phyloP scores from a whole-genome alignment of 2,329 filamentous ascomycete species.

The Onygena corvina region DNA sequence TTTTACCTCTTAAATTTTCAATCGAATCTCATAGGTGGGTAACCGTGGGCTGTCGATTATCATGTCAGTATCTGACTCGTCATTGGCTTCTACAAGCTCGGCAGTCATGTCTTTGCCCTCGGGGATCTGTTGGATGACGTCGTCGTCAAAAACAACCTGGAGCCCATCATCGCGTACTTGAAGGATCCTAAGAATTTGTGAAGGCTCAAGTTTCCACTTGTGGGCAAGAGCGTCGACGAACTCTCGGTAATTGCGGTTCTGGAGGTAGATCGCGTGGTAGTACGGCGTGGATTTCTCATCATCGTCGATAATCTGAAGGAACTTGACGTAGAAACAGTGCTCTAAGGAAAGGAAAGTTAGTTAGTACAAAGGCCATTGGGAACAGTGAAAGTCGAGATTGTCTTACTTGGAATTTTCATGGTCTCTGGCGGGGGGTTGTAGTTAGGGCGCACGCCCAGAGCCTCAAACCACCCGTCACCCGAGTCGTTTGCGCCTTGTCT shows the following conservation, averaged over 20 bases:
- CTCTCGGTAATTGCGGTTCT: constrained; percentile 61
- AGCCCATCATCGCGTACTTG: constrained; percentile 63
- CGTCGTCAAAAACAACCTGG: constrained; percentile 79
- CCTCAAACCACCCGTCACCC: constrained; percentile 76
- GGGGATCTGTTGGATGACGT: constrained; percentile 66
- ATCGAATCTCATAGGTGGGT: neutral
- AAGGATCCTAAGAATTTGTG: constrained; percentile 57
- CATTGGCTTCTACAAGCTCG: constrained; percentile 53
- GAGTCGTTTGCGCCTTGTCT: constrained; percentile 22
- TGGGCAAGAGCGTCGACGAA: constrained; percentile 59
- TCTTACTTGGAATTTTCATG: constrained; percentile 53
- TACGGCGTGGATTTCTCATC: constrained; percentile 42
- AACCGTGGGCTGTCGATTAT: constrained; percentile 9
- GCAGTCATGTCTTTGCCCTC: constrained; percentile 85
- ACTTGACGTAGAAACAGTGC: constrained; percentile 76
- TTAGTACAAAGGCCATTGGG: neutral
- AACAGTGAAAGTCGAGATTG: neutral
- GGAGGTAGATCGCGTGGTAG: constrained; percentile 76
- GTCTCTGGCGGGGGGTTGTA: constrained; percentile 71
- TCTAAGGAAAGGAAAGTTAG: constrained; percentile 35
- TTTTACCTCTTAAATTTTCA: constrained; percentile 1
- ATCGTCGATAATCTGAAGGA: constrained; percentile 39
- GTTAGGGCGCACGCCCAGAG: constrained; percentile 71
- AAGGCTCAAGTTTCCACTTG: constrained; percentile 70
- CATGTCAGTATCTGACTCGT: constrained; percentile 20